These are phyloP conservation scores for Talaromyces piceae DNA, from an alignment of 2,329 filamentous ascomycete species.

Conservation along the genomic window DNA sequence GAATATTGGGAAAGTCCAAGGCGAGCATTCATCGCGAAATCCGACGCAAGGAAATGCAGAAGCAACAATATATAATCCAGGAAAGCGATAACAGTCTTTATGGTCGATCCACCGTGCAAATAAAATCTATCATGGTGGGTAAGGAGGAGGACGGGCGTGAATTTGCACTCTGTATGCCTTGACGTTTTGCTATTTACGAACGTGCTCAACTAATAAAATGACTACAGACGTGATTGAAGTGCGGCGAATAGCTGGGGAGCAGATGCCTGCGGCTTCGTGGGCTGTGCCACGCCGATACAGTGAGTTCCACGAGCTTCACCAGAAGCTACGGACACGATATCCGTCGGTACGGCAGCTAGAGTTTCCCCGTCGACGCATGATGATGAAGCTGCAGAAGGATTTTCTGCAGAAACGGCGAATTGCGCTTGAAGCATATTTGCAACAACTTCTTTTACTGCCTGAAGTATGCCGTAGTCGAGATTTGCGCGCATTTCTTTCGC, in stretches of 20 bases:
- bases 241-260: constrained; percentile 78
- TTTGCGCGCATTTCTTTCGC: constrained; percentile 83
- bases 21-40: constrained; percentile 89
- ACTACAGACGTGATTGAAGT: constrained; percentile 73
- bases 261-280: constrained; percentile 96
- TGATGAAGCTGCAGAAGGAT: constrained; percentile 94
- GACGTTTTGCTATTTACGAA: background rate
- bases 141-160: constrained; percentile 88
- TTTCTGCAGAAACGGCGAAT: constrained; percentile 83
- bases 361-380: constrained; percentile 82
- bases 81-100: constrained; percentile 97
- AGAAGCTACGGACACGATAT: constrained; percentile 75
- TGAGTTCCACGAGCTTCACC: constrained; percentile 93
- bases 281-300: constrained; percentile 87
- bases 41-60: constrained; percentile 85
- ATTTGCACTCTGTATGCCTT: constrained; percentile 66
- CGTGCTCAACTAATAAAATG: background rate
- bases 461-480: constrained; percentile 93
- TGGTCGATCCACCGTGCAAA: constrained; percentile 78
- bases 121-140: constrained; percentile 88
- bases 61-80: constrained; percentile 94
- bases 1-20: constrained; percentile 89
- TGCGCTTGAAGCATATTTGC: constrained; percentile 78
- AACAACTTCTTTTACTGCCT: constrained; percentile 73
- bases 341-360: constrained; percentile 82